Evolutionary conservation across 306 rosid genomes (phyloP).

Genomic region (Medicago truncatula): MtrunA17r5.0-ANR NC_053048.1:36779001-36779500

Average conservation of each 20-base stretch:
- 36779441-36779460: constrained; percentile 96
- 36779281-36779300: background rate
- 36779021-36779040: constrained; percentile 82
- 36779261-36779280: background rate
- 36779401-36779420: constrained; percentile 82
- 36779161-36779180: constrained; percentile 89
- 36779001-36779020: constrained; percentile 91
- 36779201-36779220: constrained; percentile 74
- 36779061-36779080: constrained; percentile 32
- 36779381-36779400: constrained; percentile 75
- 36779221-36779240: constrained; percentile 61
- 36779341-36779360: constrained; percentile 16
- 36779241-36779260: background rate
- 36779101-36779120: constrained; percentile 89
- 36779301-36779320: constrained; percentile 15
- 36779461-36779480: constrained; percentile 74
- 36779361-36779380: constrained; percentile 74
- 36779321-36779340: constrained; percentile 18
- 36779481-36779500: constrained; percentile 75
- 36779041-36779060: constrained; percentile 35
- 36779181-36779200: constrained; percentile 92
- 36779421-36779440: constrained; percentile 97
- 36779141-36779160: constrained; percentile 89
- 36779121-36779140: constrained; percentile 84
- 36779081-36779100: constrained; percentile 16